Conservation (phyloP, 371 early-diverging fungal genomes). For the Chytridium lagenaria region DNA sequence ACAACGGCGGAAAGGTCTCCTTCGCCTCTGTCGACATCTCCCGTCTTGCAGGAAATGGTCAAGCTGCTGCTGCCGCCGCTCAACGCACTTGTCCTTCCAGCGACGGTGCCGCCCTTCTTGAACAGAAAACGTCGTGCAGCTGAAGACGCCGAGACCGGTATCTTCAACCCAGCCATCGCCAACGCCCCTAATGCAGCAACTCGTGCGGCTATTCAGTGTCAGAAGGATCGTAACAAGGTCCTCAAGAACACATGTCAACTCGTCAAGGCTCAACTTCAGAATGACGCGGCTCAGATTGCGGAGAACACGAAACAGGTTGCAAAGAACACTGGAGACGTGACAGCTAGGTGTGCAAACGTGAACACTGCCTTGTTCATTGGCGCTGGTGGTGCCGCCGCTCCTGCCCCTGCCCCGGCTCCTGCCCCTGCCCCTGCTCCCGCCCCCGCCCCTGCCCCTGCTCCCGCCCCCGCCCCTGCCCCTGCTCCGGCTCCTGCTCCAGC, state of each 20-base stretch:
- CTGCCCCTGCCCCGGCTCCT: too few relatives aligned
- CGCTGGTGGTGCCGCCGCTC: too few relatives aligned
- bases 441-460: neutral
- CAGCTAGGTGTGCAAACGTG: conserved; percentile 22
- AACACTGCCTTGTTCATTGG: conserved; percentile 23
- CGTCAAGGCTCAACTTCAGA: conserved; percentile 19
- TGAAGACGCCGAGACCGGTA: conserved; percentile 27
- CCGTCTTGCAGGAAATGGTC: conserved; percentile 14
- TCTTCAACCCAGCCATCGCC: conserved; percentile 33
- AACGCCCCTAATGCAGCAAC: conserved; percentile 9
- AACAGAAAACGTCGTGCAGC: conserved; percentile 23
- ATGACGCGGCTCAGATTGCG: conserved; percentile 27
- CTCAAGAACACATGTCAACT: conserved; percentile 34
- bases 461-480: neutral
- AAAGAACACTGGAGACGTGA: conserved; percentile 29
- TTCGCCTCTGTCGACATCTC: conserved; percentile 34
- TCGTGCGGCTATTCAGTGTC: conserved; percentile 35
- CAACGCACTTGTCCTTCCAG: conserved; percentile 20
- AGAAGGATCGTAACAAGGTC: conserved; percentile 35
- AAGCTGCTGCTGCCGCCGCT: conserved; percentile 21
- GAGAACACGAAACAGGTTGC: conserved; percentile 29
- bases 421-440: too few relatives aligned
- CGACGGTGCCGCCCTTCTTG: conserved; percentile 8
- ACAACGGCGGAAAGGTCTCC: neutral
- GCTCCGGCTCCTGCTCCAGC: neutral